Conservation (phyloP, 1,139 yeast genomes). For the Kodamaea ohmeri region DNA sequence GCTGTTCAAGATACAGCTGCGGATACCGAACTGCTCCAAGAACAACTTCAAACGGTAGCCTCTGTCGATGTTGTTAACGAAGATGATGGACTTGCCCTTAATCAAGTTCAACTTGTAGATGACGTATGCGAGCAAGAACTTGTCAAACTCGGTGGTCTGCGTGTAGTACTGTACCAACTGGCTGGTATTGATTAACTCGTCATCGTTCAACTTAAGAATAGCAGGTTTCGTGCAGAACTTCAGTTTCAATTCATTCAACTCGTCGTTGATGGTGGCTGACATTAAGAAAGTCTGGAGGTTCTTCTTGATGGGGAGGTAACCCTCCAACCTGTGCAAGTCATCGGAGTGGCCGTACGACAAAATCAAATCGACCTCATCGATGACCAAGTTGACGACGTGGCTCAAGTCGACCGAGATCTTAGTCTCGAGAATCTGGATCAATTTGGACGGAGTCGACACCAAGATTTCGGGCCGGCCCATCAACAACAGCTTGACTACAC, state of each 20-base stretch:
- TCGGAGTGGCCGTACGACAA: conserved; percentile 88
- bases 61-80: conserved; percentile 93
- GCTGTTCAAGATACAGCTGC: conserved; percentile 83
- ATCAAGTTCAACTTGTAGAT: conserved; percentile 85
- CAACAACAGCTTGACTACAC: conserved; percentile 68
- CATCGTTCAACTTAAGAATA: conserved; percentile 68
- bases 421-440: conserved; percentile 58
- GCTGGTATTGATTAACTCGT: conserved; percentile 51
- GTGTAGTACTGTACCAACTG: conserved; percentile 83
- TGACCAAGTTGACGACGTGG: conserved; percentile 66
- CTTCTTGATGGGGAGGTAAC: conserved; percentile 65
- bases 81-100: conserved; percentile 86
- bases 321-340: conserved; percentile 67
- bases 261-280: conserved; percentile 95
- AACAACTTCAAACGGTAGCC: conserved; percentile 90
- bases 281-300: conserved; percentile 85
- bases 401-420: conserved; percentile 48
- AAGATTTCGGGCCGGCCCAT: conserved; percentile 75
- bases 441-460: conserved; percentile 84
- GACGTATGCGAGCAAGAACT: conserved; percentile 85
- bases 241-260: conserved; percentile 69
- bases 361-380: conserved; percentile 94
- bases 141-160: conserved; percentile 84
- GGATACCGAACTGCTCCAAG: conserved; percentile 91
- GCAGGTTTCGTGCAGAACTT: conserved; percentile 87